Conservation (phyloP, 495 filamentous ascomycete species). For the Hypoxylon crocopeplum region DNA sequence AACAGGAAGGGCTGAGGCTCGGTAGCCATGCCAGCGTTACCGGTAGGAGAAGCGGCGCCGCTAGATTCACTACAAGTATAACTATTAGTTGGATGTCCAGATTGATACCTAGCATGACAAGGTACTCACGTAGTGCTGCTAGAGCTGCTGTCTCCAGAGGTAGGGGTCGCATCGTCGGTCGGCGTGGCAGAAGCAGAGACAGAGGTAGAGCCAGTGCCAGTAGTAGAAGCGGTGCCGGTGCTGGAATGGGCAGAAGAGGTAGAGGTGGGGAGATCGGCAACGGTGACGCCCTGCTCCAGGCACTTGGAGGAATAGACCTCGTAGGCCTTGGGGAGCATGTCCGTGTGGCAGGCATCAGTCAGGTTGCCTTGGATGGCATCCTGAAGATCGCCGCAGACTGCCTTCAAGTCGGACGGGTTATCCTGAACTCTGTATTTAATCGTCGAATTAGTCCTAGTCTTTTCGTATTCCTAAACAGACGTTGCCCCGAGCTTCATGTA, state of each 20-base stretch:
- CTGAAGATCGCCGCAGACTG: constrained; percentile 42
- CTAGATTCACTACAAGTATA: constrained; percentile 17
- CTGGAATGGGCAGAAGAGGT: constrained; percentile 25
- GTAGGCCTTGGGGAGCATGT: constrained; percentile 34
- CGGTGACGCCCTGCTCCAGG: constrained; percentile 40
- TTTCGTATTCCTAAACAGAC: neutral
- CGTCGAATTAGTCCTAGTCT: neutral
- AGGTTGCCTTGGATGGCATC: constrained; percentile 41
- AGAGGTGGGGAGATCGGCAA: constrained; percentile 33
- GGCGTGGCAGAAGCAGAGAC: constrained; percentile 17
- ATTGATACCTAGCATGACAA: neutral
- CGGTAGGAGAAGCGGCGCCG: constrained; percentile 12
- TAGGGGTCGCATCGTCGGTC: constrained; percentile 2
- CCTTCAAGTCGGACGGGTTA: constrained; percentile 42
- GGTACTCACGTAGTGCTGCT: constrained; percentile 28
- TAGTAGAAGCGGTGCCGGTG: constrained; percentile 20
- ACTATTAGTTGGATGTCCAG: too few species aligned
- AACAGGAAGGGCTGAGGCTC: constrained; percentile 32
- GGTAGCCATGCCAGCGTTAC: constrained; percentile 24
- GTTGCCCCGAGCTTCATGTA: neutral
- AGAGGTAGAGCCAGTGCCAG: constrained; percentile 12
- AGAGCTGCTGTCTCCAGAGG: constrained; percentile 12
- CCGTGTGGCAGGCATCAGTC: constrained; percentile 38
- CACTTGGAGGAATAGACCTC: constrained; percentile 43
- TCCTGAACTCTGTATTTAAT: constrained; percentile 35